phyloP scores from a whole-genome alignment of 2,329 filamentous ascomycete species.

The Aureobasidium sp. region DNA sequence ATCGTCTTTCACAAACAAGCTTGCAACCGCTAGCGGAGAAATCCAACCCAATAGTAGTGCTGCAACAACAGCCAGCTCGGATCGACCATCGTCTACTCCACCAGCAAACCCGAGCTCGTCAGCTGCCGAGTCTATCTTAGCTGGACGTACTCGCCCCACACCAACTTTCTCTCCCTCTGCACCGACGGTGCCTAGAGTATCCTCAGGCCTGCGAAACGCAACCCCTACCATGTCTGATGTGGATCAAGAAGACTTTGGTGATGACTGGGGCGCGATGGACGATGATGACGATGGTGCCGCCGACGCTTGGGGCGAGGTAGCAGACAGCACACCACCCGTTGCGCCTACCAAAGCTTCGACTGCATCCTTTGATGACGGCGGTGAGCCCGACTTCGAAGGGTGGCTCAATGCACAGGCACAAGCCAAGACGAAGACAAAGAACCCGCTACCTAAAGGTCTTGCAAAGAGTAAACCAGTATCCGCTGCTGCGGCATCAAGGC shows the following conservation, averaged over 20 bases:
- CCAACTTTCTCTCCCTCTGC: constrained; percentile 16
- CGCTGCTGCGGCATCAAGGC: constrained; percentile 4
- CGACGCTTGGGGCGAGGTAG: constrained; percentile 38
- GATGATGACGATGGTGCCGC: constrained; percentile 50
- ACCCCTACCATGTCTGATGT: constrained; percentile 14
- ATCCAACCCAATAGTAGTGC: constrained; percentile 57
- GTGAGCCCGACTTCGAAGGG: constrained; percentile 90
- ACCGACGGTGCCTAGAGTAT: constrained; percentile 21
- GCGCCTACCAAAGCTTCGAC: constrained; percentile 17
- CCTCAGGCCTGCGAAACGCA: constrained; percentile 20
- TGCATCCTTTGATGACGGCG: constrained; percentile 64
- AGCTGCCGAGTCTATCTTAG: constrained; percentile 17
- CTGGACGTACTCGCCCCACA: constrained; percentile 4
- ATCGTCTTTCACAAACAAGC: constrained; percentile 93
- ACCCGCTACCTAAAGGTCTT: constrained; percentile 75
- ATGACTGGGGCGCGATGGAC: constrained; percentile 62
- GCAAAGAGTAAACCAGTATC: constrained; percentile 43
- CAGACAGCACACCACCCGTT: constrained; percentile 33
- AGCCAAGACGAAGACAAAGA: constrained; percentile 56
- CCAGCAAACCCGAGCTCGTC: constrained; percentile 34
- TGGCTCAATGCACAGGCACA: constrained; percentile 84
- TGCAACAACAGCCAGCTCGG: constrained; percentile 52
- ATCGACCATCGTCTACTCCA: constrained; percentile 44
- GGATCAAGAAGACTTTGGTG: constrained; percentile 50
- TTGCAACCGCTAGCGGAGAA: constrained; percentile 74